A percentile compares a stretch with the other conserved stretches of the same genome.
These are phyloP conservation scores for Acanthamoeba comandoni DNA, from an alignment of 208 protist species.

Conservation along the genomic window DNA sequence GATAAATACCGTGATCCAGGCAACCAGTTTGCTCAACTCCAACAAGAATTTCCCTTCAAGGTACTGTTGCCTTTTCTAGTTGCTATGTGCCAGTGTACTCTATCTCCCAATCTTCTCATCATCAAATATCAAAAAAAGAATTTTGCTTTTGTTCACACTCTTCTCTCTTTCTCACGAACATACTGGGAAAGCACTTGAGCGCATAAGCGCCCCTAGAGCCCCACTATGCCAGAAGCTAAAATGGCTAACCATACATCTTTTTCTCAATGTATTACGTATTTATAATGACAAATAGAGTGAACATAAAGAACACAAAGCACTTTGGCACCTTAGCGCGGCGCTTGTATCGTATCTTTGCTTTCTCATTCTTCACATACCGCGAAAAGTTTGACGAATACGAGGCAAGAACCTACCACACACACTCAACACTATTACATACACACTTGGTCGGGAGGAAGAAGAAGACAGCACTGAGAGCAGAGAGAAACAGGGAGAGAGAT, in stretches of 20 bases:
- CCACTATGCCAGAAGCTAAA: no score
- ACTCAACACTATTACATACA: no score
- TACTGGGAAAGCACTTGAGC: no score
- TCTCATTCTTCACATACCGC: conserved; percentile 25
- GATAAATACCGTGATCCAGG: conserved; percentile 52
- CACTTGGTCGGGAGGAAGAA: no score
- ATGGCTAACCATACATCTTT: no score
- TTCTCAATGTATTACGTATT: neutral
- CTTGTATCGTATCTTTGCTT: conserved; percentile 55
- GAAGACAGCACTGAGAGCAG: no score
- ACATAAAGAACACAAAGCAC: conserved; percentile 69
- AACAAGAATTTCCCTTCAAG: conserved; percentile 61
- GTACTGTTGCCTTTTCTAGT: neutral
- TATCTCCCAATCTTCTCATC: no score
- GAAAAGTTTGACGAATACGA: conserved; percentile 69
- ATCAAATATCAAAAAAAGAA: no score
- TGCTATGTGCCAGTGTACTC: neutral
- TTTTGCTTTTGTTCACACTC: no score
- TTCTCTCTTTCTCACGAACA: no score
- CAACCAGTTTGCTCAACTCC: conserved; percentile 34
- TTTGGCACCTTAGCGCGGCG: conserved; percentile 52
- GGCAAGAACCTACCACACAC: conserved; percentile 3
- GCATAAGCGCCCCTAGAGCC: no score
- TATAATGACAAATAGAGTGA: neutral
- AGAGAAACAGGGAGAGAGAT: no score